Base-by-base conservation (phyloP, 164 flowering plant species). In the Aristolochia fimbriata region DNA sequence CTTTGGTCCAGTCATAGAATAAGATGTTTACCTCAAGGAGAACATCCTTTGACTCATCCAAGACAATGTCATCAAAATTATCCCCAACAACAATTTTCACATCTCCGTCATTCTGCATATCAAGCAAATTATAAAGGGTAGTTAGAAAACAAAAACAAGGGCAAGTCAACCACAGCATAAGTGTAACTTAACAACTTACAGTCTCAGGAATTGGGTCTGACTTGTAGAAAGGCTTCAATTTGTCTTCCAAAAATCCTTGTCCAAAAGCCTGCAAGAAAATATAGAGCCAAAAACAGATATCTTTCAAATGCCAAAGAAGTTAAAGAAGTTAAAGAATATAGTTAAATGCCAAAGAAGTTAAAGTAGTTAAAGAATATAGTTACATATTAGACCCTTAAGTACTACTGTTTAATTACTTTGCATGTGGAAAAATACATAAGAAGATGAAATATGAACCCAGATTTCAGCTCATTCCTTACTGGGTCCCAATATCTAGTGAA, bases 41-140 rank as follows among this genome's bases (percentile, higher is more conserved):
- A 60, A 94, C 99, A 76, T 94, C 99, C 74, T 94, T 94, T 12
- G 99, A 88, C 70, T 94, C 97, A 58, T 94, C 96, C 76, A 94
- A 71, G 48, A 94, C 91, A 57, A 91, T 83, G 47, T 85, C 93
- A 64, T 94, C 99, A 62, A 94, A 91, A 74, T 85, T 94, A 63
- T 94, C 65, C 13, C 96, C 91, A 22, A 91, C 96, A 25, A 91
- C 88, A 59, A 91, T 81, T 71, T 88, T 88, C 70, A 91, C 89
- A 75, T 88, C 95, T 7, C 78, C 93, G 62, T 86, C 90, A 68
- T 88, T 91, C 96, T 94, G 83, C 17, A 25, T 43, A 62, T n/a
- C 14, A 48, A 52, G 14, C 25, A 61, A 9, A 62, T 17, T 46
- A 30, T 45, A 25, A 20, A 41, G 23, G 6, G n/a, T 46, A 37